Base-by-base conservation (phyloP, 768 basidiomycete species). In the Boletus reticulatus region DNA sequence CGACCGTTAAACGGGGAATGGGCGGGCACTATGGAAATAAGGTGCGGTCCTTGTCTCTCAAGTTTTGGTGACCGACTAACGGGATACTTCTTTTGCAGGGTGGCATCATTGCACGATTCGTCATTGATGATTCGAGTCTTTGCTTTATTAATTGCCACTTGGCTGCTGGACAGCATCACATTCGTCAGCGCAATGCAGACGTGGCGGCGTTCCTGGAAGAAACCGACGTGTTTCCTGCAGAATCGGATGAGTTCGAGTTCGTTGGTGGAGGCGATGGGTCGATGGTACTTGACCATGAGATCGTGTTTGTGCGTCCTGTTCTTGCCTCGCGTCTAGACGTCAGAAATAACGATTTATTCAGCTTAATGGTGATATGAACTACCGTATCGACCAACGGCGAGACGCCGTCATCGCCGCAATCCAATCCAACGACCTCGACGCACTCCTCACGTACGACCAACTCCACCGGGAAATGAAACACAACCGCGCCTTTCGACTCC, bases 141-240 rank as follows among this genome's bases (percentile, higher is more conserved):
- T 98, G 96, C 72, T 89, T 97, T 65, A 84, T 98, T 75, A 99
- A 99, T 73, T 94, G 91, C 61, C 96, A 99, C 78, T 81, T 99
- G 56, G 96, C 95, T n/a, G 92, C 93, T 7, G 96, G 96, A 2
- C 95, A 98, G 65, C 81, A 83, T 53, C 88, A 89, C 48, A 81
- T 89, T 17, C 81, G 89, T 2, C 80, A 89, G 57, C 81, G 96
- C 17, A 97, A 97, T 62, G 84, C 87, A 4, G 96, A 99, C 71
- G 76, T 94, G 12, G 87, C 89, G 7, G 88, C 85, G 1, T 89
- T 98, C 55, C 72, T 98, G 56, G 96, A 98, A 63, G 88, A 90
- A 57, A 85, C 85, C 50, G 70, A 80, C 1, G 77, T 94, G 4
- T 87, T 95, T 51, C 75, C 81, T 16, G 59, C 66, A 6, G 77